phyloP scores from a whole-genome alignment of 257 asterid genomes.

The Capsicum baccatum region DNA sequence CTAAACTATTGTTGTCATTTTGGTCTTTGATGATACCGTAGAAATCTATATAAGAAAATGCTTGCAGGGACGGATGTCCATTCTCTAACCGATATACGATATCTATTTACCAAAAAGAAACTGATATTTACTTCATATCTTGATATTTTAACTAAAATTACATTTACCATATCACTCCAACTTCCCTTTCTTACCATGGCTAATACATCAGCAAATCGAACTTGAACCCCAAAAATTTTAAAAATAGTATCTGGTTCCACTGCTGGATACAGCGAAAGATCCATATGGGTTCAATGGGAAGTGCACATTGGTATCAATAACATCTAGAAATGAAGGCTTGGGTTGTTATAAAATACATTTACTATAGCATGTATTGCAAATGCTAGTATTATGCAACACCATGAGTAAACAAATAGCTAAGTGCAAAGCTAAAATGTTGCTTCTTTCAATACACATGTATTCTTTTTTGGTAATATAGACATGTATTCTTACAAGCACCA shows the following conservation, averaged over 20 bases:
- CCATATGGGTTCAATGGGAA: neutral
- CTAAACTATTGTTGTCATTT: too few relatives aligned
- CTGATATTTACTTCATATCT: neutral
- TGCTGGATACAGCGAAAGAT: neutral
- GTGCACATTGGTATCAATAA: neutral
- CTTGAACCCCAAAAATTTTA: neutral
- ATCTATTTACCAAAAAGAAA: too few relatives aligned
- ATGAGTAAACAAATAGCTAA: neutral
- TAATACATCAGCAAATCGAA: neutral
- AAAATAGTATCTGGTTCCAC: neutral
- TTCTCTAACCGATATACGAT: too few relatives aligned
- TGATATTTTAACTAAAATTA: neutral
- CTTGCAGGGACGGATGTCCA: too few relatives aligned
- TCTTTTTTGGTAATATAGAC: neutral
- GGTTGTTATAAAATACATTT: neutral
- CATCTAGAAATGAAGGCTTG: neutral
- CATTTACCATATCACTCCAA: neutral
- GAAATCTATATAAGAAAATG: too few relatives aligned
- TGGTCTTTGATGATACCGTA: too few relatives aligned
- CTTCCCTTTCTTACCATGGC: conserved; percentile 7
- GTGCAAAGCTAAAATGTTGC: neutral
- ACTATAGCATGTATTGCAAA: neutral
- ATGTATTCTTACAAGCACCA: neutral
- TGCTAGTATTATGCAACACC: neutral
- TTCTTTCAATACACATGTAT: conserved; percentile 1